Conservation (phyloP, 139 green algal genomes). For the Mesostigma viride region DNA sequence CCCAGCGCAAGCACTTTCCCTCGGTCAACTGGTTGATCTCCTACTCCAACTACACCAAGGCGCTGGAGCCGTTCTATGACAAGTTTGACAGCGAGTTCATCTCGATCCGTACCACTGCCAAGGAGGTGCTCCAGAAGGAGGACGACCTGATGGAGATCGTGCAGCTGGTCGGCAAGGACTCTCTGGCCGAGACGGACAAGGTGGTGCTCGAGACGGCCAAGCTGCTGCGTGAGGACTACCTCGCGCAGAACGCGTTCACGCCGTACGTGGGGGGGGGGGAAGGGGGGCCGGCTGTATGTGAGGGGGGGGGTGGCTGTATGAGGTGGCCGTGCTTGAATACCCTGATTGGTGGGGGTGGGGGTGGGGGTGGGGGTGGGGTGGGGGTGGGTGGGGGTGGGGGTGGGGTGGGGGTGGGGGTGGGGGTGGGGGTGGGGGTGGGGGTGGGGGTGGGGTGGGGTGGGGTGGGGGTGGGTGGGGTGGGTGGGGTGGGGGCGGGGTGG, state of each 20-base stretch:
- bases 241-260: constrained; percentile 98
- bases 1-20: constrained; percentile 98
- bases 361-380: too few species aligned
- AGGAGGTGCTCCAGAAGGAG: constrained; percentile 93
- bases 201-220: constrained; percentile 90
- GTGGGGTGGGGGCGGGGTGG: too few species aligned
- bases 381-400: too few species aligned
- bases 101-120: constrained; percentile 25
- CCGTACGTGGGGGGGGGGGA: too few species aligned
- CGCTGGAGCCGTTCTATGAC: constrained; percentile 94
- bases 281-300: too few species aligned
- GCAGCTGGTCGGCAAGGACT: constrained; percentile 95
- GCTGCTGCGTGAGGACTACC: constrained; percentile 97
- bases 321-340: too few species aligned
- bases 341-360: too few species aligned
- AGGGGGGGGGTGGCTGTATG: too few species aligned
- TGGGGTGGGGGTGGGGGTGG: too few species aligned
- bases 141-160: constrained; percentile 99
- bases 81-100: constrained; percentile 80
- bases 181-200: constrained; percentile 94
- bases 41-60: constrained; percentile 97
- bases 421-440: too few species aligned
- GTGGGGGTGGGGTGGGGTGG: too few species aligned
- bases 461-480: too few species aligned
- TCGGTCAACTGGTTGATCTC: constrained; percentile 99